Evolutionary conservation across 2,329 filamentous ascomycete species (phyloP).

Genomic region (Didymella sp.): DNA sequence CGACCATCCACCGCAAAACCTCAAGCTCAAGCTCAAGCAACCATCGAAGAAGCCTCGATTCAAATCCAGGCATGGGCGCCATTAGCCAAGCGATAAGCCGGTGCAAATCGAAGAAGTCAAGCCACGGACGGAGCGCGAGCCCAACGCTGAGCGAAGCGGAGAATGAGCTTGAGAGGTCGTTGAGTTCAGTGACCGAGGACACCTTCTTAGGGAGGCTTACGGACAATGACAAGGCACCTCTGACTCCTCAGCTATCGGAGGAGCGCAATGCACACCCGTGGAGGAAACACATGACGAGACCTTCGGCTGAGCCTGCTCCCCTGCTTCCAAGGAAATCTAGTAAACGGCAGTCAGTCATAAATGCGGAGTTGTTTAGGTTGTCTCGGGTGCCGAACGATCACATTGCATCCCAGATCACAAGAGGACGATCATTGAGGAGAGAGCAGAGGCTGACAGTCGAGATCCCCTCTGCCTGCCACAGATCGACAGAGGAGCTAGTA

Average conservation of each 20-base stretch:
- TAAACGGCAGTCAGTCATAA: slow-evolving; percentile 46
- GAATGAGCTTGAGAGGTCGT: slow-evolving; percentile 45
- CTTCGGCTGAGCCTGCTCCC: slow-evolving; percentile 35
- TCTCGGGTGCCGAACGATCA: slow-evolving; percentile 39
- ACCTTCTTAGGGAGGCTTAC: slow-evolving; percentile 52
- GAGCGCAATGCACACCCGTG: slow-evolving; percentile 7
- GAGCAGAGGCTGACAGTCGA: slow-evolving; percentile 33
- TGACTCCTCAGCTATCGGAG: slow-evolving; percentile 32
- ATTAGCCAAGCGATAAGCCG: slow-evolving; percentile 35
- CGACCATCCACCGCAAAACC: slow-evolving; percentile 30
- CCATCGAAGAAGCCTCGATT: slow-evolving; percentile 23
- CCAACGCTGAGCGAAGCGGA: slow-evolving; percentile 59
- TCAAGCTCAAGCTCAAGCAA: slow-evolving; percentile 30
- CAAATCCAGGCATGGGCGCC: slow-evolving; percentile 29
- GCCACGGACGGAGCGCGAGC: slow-evolving; percentile 34
- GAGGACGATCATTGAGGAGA: slow-evolving; percentile 26
- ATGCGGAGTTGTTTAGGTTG: slow-evolving; percentile 26
- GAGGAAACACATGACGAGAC: slow-evolving; percentile 18
- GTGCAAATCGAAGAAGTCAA: slow-evolving; percentile 28
- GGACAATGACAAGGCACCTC: slow-evolving; percentile 38
- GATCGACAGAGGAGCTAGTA: slow-evolving; percentile 31
- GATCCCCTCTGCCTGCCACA: slow-evolving; percentile 30
- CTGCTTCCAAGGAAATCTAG: slow-evolving; percentile 52
- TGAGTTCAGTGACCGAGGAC: slow-evolving; percentile 40
- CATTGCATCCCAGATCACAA: slow-evolving; percentile 40